Evolutionary conservation across 1,284 basidiomycete species (phyloP), one percentile per base, ranked within the genome.

Genomic region (Puccinia coronata): DNA sequence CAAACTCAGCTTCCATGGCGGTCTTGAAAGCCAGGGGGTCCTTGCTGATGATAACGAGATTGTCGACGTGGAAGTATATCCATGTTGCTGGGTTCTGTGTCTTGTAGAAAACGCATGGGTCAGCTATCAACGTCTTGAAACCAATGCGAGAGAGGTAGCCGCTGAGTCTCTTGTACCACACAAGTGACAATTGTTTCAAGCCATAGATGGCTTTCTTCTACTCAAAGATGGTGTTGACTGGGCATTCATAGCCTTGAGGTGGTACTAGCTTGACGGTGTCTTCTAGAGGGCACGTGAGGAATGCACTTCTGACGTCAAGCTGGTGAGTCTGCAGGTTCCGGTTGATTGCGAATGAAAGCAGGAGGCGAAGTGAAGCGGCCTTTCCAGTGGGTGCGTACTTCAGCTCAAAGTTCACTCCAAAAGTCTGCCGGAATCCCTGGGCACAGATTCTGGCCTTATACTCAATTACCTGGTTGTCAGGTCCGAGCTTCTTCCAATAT

Each of bases 361-460:
- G 34, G n/a, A 65, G 34, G 12, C 82, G 47, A 18, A 75, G 61
- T n/a, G 78, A 61, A 11, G 11, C 72, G 12, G 47, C 11, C 39
- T 65, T 72, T 11, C 57, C 57, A 23, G 82, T 82, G 14, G 82
- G 82, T 3, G 82, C 77, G 69, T 70, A 82, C 20, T 75, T 82
- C 43, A 80, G 73, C 23, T 69, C 31, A 59, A 67, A 82, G 55
- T 82, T 71, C 25, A 81, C 31, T 12, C 82, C 82, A 20, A 63
- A 36, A 18, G 16, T 28, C 59, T 83, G 82, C 5, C 39, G 20
- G 73, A 65, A 82, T 63, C 82, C 82, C 47, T 80, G 61, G 47
- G 76, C 82, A 53, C 82, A 81, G 34, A 82, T 71, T 28, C 82
- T 23, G 3, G 77, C 82, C 59, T 83, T 82, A 65, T 80, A 82